These are phyloP conservation scores for Solanum medicagineum DNA, from an alignment of 257 asterid species.

Conservation along the genomic window DNA sequence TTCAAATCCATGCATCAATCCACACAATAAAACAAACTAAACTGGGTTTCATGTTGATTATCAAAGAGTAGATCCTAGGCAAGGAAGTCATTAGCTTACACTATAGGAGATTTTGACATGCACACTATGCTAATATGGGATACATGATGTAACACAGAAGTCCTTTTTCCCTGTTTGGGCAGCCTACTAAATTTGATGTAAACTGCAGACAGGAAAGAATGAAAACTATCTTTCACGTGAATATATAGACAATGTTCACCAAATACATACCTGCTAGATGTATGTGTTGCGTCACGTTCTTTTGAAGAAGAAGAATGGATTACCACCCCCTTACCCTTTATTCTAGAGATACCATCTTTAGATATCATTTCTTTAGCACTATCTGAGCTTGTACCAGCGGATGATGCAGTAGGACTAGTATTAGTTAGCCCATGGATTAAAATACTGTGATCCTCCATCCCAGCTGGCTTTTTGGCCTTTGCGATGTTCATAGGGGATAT, in stretches of 20 bases:
- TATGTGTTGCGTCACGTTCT: constrained; percentile 19
- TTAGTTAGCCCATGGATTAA: constrained; percentile 15
- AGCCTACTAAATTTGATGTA: background rate
- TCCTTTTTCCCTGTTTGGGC: background rate
- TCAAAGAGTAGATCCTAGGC: background rate
- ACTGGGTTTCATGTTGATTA: background rate
- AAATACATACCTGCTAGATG: constrained; percentile 31
- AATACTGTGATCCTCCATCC: constrained; percentile 15
- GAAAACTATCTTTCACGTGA: background rate
- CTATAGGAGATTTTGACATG: background rate
- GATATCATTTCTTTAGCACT: constrained; percentile 32
- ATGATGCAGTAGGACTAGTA: constrained; percentile 10
- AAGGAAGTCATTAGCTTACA: background rate
- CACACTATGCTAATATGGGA: background rate
- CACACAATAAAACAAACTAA: background rate
- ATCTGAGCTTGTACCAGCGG: constrained; percentile 19
- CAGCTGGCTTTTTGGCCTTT: constrained; percentile 37
- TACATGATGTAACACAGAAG: background rate
- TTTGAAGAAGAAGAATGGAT: constrained; percentile 25
- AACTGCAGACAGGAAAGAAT: background rate
- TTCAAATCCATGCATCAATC: background rate
- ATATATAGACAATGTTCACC: background rate
- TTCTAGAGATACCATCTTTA: constrained; percentile 25
- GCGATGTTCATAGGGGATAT: constrained; percentile 74
- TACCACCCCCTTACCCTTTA: constrained; percentile 67